Evolutionary conservation across 129 eudicot genomes (phyloP).

Genomic region (Glebionis coronaria): DNA sequence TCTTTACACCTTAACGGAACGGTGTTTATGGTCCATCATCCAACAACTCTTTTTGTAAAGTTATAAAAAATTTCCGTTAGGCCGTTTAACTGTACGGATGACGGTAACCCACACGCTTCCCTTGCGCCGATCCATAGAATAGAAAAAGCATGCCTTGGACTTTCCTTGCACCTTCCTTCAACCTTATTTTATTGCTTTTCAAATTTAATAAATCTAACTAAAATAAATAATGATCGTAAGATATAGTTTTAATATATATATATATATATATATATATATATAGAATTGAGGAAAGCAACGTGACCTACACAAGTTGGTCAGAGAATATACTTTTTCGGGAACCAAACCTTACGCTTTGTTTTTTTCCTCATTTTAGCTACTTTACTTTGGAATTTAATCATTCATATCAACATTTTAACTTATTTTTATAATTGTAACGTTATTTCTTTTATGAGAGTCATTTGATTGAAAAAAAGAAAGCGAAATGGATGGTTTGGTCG

Average conservation of each 20-base stretch:
- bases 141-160: slow-evolving; percentile 14
- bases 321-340: slow-evolving; percentile 39
- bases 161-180: slow-evolving; percentile 31
- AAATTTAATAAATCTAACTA: background rate
- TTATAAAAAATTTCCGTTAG: too few relatives aligned
- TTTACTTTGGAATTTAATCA: background rate
- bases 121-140: slow-evolving; percentile 17
- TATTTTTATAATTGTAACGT: background rate
- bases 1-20: background rate
- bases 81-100: slow-evolving; percentile 4
- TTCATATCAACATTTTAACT: background rate
- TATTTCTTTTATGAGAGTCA: too few relatives aligned
- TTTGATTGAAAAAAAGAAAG: too few relatives aligned
- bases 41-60: slow-evolving; percentile 5
- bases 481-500: too few relatives aligned
- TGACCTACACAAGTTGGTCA: slow-evolving; percentile 42
- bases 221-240: background rate
- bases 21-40: background rate
- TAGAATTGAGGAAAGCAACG: slow-evolving; percentile 36
- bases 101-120: slow-evolving; percentile 26
- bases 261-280: background rate
- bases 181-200: slow-evolving; percentile 19
- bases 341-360: slow-evolving; percentile 33
- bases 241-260: too few relatives aligned
- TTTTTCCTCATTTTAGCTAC: slow-evolving; percentile 19